Evolutionary conservation across 768 basidiomycete species (phyloP).

Genomic region (Lactarius sp.): DNA sequence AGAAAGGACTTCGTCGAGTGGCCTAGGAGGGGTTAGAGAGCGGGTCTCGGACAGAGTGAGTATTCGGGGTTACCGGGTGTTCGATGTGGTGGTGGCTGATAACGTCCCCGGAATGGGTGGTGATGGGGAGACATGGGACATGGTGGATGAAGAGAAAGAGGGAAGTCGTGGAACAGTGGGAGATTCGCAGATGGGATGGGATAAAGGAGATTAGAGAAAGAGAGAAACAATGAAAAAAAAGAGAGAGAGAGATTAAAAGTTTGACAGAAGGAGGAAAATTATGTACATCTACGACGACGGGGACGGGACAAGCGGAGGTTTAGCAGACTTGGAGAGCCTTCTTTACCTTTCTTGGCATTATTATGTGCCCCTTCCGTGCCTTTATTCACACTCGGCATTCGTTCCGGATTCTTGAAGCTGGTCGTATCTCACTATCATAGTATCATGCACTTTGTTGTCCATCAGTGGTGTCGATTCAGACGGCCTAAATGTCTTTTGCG

Average conservation of each 20-base stretch:
- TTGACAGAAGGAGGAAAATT: conserved; percentile 5
- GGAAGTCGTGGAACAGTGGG: neutral
- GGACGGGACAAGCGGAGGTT: neutral
- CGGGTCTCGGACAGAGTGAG: neutral
- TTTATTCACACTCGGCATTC: too few relatives aligned
- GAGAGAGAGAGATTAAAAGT: neutral
- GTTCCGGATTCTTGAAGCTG: too few relatives aligned
- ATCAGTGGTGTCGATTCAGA: too few relatives aligned
- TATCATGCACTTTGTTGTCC: too few relatives aligned
- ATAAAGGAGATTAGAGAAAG: neutral
- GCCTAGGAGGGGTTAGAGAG: neutral
- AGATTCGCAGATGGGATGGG: neutral
- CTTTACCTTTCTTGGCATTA: conserved; percentile 3
- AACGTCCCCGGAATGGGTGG: neutral
- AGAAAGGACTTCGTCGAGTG: conserved; percentile 1
- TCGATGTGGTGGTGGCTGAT: neutral
- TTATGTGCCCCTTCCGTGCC: too few relatives aligned
- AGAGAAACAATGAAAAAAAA: neutral
- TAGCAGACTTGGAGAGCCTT: neutral
- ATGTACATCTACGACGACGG: conserved; percentile 8
- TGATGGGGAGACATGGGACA: conserved; percentile 2
- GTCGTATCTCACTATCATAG: too few relatives aligned
- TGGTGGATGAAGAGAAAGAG: neutral
- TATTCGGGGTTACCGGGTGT: neutral
- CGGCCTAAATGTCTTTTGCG: too few relatives aligned